A percentile compares a stretch with the other conserved stretches of the same genome.
Conservation (phyloP, 2,329 filamentous ascomycete species). For the Stagonosporopsis cucurbitacearum region DNA sequence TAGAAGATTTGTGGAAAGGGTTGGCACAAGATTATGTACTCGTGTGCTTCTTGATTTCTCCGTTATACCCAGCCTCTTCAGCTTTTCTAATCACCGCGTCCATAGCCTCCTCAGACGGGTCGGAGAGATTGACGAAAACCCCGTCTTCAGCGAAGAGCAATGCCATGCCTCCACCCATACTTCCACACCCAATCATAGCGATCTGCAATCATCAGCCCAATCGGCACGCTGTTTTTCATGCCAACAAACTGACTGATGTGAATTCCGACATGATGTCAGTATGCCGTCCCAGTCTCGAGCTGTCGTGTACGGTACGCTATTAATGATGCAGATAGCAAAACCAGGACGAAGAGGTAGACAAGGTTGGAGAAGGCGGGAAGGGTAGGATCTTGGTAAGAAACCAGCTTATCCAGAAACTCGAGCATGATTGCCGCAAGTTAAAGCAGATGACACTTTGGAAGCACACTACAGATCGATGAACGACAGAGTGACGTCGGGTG, state of each 20-base stretch:
- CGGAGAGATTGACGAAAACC: conserved; percentile 61
- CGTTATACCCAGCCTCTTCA: conserved; percentile 49
- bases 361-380: conserved; percentile 42
- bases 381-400: conserved; percentile 40
- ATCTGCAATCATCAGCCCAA: conserved; percentile 48
- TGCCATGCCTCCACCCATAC: conserved; percentile 67
- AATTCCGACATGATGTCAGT: conserved; percentile 31
- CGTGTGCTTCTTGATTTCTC: conserved; percentile 49
- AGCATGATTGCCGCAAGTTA: conserved; percentile 26
- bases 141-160: conserved; percentile 65
- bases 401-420: conserved; percentile 36
- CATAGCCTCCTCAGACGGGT: conserved; percentile 59
- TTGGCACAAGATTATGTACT: conserved; percentile 19
- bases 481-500: conserved; percentile 21
- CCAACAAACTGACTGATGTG: conserved; percentile 27
- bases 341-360: conserved; percentile 37
- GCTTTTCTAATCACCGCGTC: conserved; percentile 52
- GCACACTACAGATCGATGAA: background rate
- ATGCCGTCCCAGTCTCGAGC: conserved; percentile 14
- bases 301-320: conserved; percentile 34
- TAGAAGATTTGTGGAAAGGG: no score
- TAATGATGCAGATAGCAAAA: conserved; percentile 33
- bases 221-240: background rate
- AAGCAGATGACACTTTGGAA: conserved; percentile 3
- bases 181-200: conserved; percentile 64